These are phyloP conservation scores for Blepharisma stoltei DNA, from an alignment of 73 alveolate species.

Conservation along the genomic window DNA sequence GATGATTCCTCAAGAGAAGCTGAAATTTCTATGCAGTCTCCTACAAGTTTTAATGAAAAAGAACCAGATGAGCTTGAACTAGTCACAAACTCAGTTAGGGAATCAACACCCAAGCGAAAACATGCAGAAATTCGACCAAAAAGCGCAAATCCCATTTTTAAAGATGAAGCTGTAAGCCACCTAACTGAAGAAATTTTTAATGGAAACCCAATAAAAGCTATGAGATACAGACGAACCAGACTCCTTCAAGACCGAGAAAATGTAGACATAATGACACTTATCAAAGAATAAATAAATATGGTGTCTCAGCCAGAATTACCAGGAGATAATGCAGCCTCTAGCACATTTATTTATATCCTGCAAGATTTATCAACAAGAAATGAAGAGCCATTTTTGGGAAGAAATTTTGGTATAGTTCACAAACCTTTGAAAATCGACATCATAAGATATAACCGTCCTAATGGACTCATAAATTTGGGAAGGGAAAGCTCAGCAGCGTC, in stretches of 20 bases:
- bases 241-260: background rate
- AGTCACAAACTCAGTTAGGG: background rate
- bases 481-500: no score
- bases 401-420: background rate
- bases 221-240: slow-evolving; percentile 3
- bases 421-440: no score
- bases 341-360: no score
- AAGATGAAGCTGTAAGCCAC: background rate
- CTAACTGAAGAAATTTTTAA: slow-evolving; percentile 26
- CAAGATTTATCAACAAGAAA: no score
- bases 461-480: no score
- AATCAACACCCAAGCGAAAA: background rate
- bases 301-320: no score
- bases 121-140: background rate
- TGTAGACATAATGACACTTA: background rate
- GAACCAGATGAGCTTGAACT: slow-evolving; percentile 7
- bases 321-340: no score
- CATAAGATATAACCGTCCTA: no score
- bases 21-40: background rate
- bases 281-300: no score
- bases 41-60: background rate
- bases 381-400: no score
- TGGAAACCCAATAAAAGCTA: slow-evolving; percentile 33
- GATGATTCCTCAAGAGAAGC: slow-evolving; percentile 18
- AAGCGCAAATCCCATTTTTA: background rate